Conservation (phyloP, 1,139 yeast species). For the Yamadazyma songkhlaensis region DNA sequence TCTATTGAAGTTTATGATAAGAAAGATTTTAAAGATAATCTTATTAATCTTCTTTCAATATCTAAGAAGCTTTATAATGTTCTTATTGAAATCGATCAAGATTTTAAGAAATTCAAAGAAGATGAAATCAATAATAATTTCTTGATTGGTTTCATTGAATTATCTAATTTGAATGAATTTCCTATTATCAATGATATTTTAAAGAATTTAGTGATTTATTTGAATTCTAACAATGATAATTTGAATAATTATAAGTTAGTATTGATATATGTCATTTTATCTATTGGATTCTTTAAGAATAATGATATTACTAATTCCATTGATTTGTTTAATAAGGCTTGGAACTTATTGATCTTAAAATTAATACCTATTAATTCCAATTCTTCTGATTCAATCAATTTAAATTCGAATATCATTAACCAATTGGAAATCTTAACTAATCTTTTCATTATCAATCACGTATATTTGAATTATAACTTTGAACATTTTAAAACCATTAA, state of each 20-base stretch:
- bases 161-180: slow-evolving; percentile 14
- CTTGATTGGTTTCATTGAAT: slow-evolving; percentile 30
- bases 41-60: slow-evolving; percentile 33
- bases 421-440: slow-evolving; percentile 23
- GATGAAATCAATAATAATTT: slow-evolving; percentile 25
- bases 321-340: slow-evolving; percentile 36
- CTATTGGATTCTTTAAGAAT: slow-evolving; percentile 23
- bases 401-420: slow-evolving; percentile 1
- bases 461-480: slow-evolving; percentile 29
- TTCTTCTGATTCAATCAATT: slow-evolving; percentile 25
- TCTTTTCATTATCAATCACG: slow-evolving; percentile 30
- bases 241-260: slow-evolving; percentile 27
- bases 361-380: slow-evolving; percentile 37
- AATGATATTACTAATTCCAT: slow-evolving; percentile 23
- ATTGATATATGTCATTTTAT: slow-evolving; percentile 24
- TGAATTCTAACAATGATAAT: slow-evolving; percentile 16
- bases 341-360: slow-evolving; percentile 44
- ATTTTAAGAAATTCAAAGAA: slow-evolving; percentile 13
- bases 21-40: slow-evolving; percentile 10
- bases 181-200: slow-evolving; percentile 19
- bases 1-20: slow-evolving; percentile 1
- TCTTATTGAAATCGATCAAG: slow-evolving; percentile 17
- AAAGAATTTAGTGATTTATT: slow-evolving; percentile 25
- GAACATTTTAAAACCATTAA: slow-evolving; percentile 1
- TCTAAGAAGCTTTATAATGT: slow-evolving; percentile 28